phyloP scores from a whole-genome alignment of 129 eudicot genomes.

The Helichrysum umbraculigerum region DNA sequence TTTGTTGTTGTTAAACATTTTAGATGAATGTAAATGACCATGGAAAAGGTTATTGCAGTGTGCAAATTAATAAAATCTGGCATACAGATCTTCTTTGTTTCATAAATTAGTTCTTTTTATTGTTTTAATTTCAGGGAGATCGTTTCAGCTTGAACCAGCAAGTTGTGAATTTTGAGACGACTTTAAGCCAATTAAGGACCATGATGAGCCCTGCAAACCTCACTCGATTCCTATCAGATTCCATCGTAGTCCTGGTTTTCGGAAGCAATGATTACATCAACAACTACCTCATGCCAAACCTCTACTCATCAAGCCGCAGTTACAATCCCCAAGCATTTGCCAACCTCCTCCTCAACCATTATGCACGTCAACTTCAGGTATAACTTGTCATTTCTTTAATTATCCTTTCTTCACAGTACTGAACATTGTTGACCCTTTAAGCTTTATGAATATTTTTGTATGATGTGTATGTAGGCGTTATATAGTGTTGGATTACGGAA shows the following conservation, averaged over 20 bases:
- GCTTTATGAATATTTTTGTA: background rate
- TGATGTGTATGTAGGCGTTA: slow-evolving; percentile 48
- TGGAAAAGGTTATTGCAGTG: background rate
- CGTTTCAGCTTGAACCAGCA: slow-evolving; percentile 71
- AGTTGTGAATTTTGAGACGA: slow-evolving; percentile 76
- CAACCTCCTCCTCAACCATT: slow-evolving; percentile 73
- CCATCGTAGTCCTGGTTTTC: slow-evolving; percentile 67
- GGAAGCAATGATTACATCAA: slow-evolving; percentile 98
- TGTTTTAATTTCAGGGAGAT: slow-evolving; percentile 55
- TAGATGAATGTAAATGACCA: background rate
- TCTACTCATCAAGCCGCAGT: slow-evolving; percentile 52
- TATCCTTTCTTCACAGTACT: background rate
- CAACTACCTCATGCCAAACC: slow-evolving; percentile 78
- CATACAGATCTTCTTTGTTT: too few species aligned
- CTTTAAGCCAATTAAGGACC: slow-evolving; percentile 56
- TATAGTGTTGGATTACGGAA: slow-evolving; percentile 75
- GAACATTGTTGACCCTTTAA: background rate
- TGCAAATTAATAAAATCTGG: too few species aligned
- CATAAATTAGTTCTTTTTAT: background rate
- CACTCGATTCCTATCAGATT: slow-evolving; percentile 44
- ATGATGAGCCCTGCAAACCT: slow-evolving; percentile 53
- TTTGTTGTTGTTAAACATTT: background rate
- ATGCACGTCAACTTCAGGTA: slow-evolving; percentile 74
- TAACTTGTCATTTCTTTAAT: background rate
- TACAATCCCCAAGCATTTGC: slow-evolving; percentile 73